Conservation (phyloP, 805 yeast species). For the Starmerella powellii region DNA sequence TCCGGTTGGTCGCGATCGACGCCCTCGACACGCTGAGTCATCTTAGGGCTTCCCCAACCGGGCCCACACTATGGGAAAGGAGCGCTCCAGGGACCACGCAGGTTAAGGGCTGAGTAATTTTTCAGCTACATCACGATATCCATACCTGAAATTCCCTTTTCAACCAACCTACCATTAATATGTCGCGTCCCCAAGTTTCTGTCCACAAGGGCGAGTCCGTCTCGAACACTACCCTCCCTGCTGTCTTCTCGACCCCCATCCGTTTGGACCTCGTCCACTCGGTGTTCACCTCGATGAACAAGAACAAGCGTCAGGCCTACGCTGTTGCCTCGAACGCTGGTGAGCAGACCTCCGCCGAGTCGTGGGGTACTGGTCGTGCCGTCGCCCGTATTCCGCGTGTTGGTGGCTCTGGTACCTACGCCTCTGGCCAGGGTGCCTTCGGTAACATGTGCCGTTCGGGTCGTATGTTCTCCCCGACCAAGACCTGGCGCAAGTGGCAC, state of each 20-base stretch:
- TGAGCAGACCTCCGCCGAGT: slow-evolving; percentile 99
- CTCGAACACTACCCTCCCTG: slow-evolving; percentile 84
- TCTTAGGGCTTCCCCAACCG: no score
- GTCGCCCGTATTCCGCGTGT: slow-evolving; percentile 99
- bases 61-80: no score
- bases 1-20: no score
- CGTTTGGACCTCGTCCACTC: slow-evolving; percentile 99
- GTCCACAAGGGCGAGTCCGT: slow-evolving; percentile 84
- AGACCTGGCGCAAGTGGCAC: slow-evolving; percentile 99
- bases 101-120: no score
- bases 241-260: slow-evolving; percentile 98
- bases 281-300: slow-evolving; percentile 96
- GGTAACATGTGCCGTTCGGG: slow-evolving; percentile 99
- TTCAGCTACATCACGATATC: no score
- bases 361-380: slow-evolving; percentile 99
- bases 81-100: no score
- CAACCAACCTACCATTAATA: slow-evolving; percentile 1
- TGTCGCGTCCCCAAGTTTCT: slow-evolving; percentile 89
- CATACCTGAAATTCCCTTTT: background rate
- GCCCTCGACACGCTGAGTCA: no score
- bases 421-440: slow-evolving; percentile 99
- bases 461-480: slow-evolving; percentile 99
- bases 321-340: slow-evolving; percentile 99
- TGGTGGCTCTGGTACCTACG: slow-evolving; percentile 99
- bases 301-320: slow-evolving; percentile 99